Conservation (phyloP, 768 basidiomycete genomes). For the Trametes cinnabarina region DNA sequence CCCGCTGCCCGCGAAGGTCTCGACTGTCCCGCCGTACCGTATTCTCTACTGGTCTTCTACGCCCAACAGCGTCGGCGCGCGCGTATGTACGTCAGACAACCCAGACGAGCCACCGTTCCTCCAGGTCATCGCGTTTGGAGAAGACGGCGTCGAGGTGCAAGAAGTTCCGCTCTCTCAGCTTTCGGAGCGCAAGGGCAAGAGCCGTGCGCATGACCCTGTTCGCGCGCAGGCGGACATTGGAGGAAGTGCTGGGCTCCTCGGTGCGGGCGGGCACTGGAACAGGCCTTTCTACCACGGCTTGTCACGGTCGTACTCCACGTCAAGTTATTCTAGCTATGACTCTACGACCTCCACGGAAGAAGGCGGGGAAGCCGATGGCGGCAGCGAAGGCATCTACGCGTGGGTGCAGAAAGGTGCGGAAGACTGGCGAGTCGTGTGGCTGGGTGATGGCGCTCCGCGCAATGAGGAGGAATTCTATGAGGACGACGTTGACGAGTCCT, state of each 20-base stretch:
- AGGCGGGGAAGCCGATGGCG: slow-evolving; percentile 40
- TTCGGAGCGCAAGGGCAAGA: slow-evolving; percentile 45
- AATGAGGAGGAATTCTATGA: slow-evolving; percentile 34
- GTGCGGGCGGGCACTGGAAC: slow-evolving; percentile 51
- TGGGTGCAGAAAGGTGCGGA: slow-evolving; percentile 72
- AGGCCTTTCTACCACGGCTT: slow-evolving; percentile 35
- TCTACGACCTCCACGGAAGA: slow-evolving; percentile 54
- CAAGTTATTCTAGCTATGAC: slow-evolving; percentile 40
- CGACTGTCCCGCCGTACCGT: slow-evolving; percentile 49
- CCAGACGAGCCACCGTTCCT: slow-evolving; percentile 43
- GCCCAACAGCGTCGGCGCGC: slow-evolving; percentile 53
- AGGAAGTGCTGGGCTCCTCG: slow-evolving; percentile 61
- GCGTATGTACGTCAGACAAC: slow-evolving; percentile 42
- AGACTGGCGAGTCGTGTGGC: slow-evolving; percentile 83
- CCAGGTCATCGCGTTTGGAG: slow-evolving; percentile 68
- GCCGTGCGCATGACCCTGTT: slow-evolving; percentile 45
- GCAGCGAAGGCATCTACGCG: slow-evolving; percentile 69
- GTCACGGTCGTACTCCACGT: slow-evolving; percentile 43
- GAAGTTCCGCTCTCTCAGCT: slow-evolving; percentile 60
- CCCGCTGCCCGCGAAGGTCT: slow-evolving; percentile 58
- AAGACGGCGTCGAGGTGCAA: slow-evolving; percentile 71
- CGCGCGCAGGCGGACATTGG: slow-evolving; percentile 64
- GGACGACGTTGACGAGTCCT: not conserved
- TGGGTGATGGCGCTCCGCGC: slow-evolving; percentile 54
- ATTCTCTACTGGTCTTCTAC: slow-evolving; percentile 55